Evolutionary conservation across 257 asterid species (phyloP).

Genomic region (Voacanga thouarsii): DNA sequence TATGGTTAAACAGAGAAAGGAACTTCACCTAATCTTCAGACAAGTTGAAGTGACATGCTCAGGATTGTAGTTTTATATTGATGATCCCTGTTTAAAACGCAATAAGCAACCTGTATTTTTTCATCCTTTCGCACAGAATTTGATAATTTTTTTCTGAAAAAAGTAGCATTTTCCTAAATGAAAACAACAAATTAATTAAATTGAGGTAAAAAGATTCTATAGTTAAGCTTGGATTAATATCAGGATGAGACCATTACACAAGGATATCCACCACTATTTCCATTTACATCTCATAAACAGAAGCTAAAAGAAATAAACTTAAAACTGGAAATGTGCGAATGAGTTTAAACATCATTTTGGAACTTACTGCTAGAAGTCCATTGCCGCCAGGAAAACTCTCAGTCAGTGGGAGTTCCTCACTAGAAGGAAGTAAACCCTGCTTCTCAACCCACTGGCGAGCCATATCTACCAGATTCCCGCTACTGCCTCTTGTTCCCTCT

Average conservation of each 20-base stretch:
- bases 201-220: not conserved
- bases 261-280: not conserved
- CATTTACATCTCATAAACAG: not conserved
- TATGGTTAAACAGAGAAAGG: not conserved
- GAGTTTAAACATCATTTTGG: constrained; percentile 1
- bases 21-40: not conserved
- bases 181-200: not conserved
- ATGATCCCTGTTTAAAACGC: not conserved
- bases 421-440: constrained; percentile 88
- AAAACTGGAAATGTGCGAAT: not conserved
- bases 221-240: not conserved
- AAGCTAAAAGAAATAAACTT: not conserved
- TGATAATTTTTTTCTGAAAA: not conserved
- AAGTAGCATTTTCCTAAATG: not conserved
- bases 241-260: not conserved
- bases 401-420: constrained; percentile 80
- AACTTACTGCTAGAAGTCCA: constrained; percentile 87
- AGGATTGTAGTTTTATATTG: not conserved
- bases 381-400: constrained; percentile 86
- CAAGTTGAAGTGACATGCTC: not conserved
- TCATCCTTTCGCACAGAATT: not conserved
- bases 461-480: constrained; percentile 94
- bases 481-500: constrained; percentile 74
- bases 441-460: constrained; percentile 99
- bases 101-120: not conserved